These are phyloP conservation scores for Silene vulgaris DNA, from an alignment of 179 eudicot genomes.

Conservation along the genomic window DNA sequence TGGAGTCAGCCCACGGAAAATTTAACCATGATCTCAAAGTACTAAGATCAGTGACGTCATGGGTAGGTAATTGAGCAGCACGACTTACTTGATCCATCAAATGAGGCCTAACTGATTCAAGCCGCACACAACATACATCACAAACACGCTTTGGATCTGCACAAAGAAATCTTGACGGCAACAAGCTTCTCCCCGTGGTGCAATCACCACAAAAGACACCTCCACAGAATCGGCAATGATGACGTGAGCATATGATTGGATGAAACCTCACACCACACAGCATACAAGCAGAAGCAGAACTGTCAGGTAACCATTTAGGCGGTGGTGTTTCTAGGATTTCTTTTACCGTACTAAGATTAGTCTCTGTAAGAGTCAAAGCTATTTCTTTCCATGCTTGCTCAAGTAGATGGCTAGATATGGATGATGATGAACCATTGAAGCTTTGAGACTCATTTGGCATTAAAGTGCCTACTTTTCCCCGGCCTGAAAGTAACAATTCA, in stretches of 20 bases:
- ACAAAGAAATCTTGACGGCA: conserved; percentile 47
- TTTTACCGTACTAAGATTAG: conserved; percentile 34
- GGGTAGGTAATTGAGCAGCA: conserved; percentile 69
- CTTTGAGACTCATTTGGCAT: conserved; percentile 51
- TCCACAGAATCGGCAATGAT: conserved; percentile 81
- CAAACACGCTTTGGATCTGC: conserved; percentile 62
- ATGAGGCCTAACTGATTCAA: conserved; percentile 59
- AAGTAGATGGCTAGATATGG: conserved; percentile 45
- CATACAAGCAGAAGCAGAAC: conserved; percentile 69
- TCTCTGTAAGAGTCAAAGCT: conserved; percentile 68
- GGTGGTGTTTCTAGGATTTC: conserved; percentile 63
- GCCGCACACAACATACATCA: conserved; percentile 76
- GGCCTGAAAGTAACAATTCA: conserved; percentile 60
- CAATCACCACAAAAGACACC: conserved; percentile 66
- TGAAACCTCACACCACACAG: conserved; percentile 65
- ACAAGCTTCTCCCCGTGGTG: conserved; percentile 63
- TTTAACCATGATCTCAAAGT: conserved; percentile 74
- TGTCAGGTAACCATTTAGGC: conserved; percentile 77
- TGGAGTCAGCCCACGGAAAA: conserved; percentile 74
- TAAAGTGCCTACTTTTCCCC: conserved; percentile 53
- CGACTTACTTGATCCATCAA: conserved; percentile 74
- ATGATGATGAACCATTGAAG: conserved; percentile 35
- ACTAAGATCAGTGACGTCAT: conserved; percentile 71
- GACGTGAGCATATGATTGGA: conserved; percentile 68
- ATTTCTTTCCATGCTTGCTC: conserved; percentile 84